Evolutionary conservation across 441 rosid genomes (phyloP), one percentile per base, ranked within the genome.

Genomic region (Brassica hybrid): DNA sequence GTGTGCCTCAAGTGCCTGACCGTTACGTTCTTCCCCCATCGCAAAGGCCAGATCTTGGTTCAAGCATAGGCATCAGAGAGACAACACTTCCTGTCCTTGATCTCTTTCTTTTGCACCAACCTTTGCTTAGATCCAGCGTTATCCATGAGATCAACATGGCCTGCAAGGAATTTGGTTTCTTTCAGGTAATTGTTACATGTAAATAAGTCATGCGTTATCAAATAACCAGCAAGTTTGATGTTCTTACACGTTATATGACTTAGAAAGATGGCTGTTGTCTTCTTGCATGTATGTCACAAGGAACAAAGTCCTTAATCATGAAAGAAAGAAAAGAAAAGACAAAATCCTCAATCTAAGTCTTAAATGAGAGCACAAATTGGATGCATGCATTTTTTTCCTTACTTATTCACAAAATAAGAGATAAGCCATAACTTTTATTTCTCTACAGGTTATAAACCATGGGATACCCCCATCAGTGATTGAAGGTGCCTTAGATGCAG

Each of bases 371-470:
- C 12, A 41, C 14, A 74, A 54, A 36, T 19, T 57, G 43, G 11
- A 36, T 36, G 77, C 78, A 61, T 79, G 78, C 78, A 73, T 61
- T 9, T 41, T 68, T 27, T 27, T 3, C 5, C 30, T 27, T 27
- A 4, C 32, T 27, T 27, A 27, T 5, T 4, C 32, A 27, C 5
- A 32, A 45, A 45, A 9, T 50, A 27, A 27, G 32, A 27, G 32
- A 27, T 4, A 27, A 27, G 32, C 32, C 32, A 4, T 27, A 27
- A 27, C 30, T 65, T 77, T 69, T 76, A 78, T 81, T 82, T 72
- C 27, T 71, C 6, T 65, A 66, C 82, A 91, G 94, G 88, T 88
- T 60, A 74, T 83, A 68, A 89, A 89, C 81, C 94, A 91, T 56
- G 88, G 88, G 23, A 85, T 89, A 76, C 79, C 87, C 17, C 80